Conservation (phyloP, 2,329 filamentous ascomycete genomes). For the Talaromyces piceae region DNA sequence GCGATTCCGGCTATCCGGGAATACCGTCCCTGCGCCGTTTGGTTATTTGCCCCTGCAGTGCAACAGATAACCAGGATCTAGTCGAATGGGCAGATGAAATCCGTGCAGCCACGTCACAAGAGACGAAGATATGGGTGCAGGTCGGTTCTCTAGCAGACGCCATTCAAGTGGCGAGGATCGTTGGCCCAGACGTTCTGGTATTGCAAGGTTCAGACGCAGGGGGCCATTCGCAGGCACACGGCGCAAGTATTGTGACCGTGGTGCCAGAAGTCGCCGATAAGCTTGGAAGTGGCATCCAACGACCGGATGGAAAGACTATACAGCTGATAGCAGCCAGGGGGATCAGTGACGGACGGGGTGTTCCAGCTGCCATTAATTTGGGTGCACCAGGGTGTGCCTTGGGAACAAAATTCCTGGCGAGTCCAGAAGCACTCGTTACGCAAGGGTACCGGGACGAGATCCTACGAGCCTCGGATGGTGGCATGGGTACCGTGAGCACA, state of each 20-base stretch:
- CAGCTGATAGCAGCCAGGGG: constrained; percentile 47
- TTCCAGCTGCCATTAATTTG: constrained; percentile 43
- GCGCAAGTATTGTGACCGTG: constrained; percentile 42
- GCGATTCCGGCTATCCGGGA: constrained; percentile 23
- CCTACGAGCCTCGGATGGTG: constrained; percentile 45
- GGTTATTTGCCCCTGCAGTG: constrained; percentile 36
- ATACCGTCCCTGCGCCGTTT: constrained; percentile 31
- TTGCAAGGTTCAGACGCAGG: constrained; percentile 49
- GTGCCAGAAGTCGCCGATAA: constrained; percentile 46
- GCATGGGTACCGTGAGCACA: constrained; percentile 42
- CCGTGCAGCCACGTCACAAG: constrained; percentile 27
- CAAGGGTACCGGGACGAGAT: constrained; percentile 46
- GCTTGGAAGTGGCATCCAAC: constrained; percentile 16
- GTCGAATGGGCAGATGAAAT: constrained; percentile 31
- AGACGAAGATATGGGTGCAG: constrained; percentile 47
- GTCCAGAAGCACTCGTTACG: constrained; percentile 41
- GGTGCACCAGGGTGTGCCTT: constrained; percentile 51
- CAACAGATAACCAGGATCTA: constrained; percentile 20
- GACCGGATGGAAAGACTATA: constrained; percentile 21
- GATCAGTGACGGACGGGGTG: constrained; percentile 45
- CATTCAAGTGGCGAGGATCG: constrained; percentile 27
- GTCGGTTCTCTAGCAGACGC: constrained; percentile 45
- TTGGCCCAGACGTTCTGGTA: constrained; percentile 44
- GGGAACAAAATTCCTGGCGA: constrained; percentile 58
- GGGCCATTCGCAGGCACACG: constrained; percentile 43